Conservation (phyloP, 2,329 filamentous ascomycete genomes). For the Verticillium tricorpus region DNA sequence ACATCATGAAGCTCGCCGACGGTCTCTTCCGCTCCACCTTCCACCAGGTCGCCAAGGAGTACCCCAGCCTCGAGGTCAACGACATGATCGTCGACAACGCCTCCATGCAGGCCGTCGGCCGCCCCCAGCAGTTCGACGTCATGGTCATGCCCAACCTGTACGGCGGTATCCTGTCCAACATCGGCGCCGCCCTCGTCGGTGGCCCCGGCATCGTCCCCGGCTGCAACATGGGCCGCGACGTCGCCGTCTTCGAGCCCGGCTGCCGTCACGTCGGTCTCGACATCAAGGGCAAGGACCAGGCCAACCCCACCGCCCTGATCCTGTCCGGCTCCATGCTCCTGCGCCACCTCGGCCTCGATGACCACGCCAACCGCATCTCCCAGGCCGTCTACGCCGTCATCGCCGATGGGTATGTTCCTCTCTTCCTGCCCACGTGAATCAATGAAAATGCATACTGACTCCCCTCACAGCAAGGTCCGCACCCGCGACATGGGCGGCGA, state of each 20-base stretch:
- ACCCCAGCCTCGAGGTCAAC: slow-evolving; percentile 90
- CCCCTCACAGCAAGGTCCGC: slow-evolving; percentile 64
- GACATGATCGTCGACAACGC: slow-evolving; percentile 99
- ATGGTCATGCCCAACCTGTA: slow-evolving; percentile 99
- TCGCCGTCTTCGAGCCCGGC: slow-evolving; percentile 97
- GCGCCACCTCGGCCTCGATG: slow-evolving; percentile 92
- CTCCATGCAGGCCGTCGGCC: slow-evolving; percentile 96
- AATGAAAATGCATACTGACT: slow-evolving; percentile 33
- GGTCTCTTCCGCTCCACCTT: slow-evolving; percentile 98
- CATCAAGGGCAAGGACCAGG: slow-evolving; percentile 99
- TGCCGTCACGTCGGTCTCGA: slow-evolving; percentile 99
- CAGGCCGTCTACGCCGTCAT: slow-evolving; percentile 77
- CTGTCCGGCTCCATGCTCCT: slow-evolving; percentile 96
- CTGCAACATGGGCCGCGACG: slow-evolving; percentile 99
- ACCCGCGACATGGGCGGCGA: slow-evolving; percentile 96
- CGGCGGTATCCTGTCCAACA: slow-evolving; percentile 98
- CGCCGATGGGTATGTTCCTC: slow-evolving; percentile 71
- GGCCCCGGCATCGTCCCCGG: slow-evolving; percentile 95
- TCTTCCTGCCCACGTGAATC: neutral
- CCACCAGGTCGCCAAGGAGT: slow-evolving; percentile 88
- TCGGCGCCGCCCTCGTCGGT: slow-evolving; percentile 93
- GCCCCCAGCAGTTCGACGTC: slow-evolving; percentile 97
- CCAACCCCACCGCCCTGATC: slow-evolving; percentile 94
- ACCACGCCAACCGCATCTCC: slow-evolving; percentile 97
- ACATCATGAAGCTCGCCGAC: slow-evolving; percentile 99